Evolutionary conservation across 139 green algal genomes (phyloP).

Genomic region (Chlamydomonas schloesseri): DNA sequence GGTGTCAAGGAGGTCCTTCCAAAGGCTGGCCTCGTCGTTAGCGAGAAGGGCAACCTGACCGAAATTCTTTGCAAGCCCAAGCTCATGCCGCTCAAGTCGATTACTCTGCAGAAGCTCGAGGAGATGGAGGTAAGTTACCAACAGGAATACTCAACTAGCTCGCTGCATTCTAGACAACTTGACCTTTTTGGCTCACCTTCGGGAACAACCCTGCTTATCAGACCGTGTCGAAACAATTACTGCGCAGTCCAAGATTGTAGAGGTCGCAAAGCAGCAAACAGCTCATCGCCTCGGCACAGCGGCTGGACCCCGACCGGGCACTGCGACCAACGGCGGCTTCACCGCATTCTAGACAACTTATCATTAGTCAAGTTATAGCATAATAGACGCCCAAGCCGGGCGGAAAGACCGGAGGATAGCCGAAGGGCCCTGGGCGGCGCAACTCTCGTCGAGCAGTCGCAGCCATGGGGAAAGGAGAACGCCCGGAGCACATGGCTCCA

Average conservation of each 20-base stretch:
- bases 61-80: constrained; percentile 85
- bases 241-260: neutral
- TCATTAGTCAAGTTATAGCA: neutral
- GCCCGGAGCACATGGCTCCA: constrained; percentile 91
- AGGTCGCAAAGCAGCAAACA: constrained; percentile 3
- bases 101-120: constrained; percentile 79
- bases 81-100: constrained; percentile 86
- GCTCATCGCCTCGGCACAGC: no score
- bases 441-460: neutral
- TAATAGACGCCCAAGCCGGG: neutral
- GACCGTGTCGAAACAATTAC: neutral
- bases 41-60: constrained; percentile 79
- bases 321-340: constrained; percentile 9
- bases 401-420: neutral
- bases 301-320: neutral
- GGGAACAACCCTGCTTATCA: no score
- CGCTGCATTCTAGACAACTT: no score
- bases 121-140: constrained; percentile 72
- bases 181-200: no score
- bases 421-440: no score
- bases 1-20: constrained; percentile 75
- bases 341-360: constrained; percentile 1
- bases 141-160: no score
- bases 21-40: constrained; percentile 84
- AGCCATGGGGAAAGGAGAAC: constrained; percentile 78